A percentile compares a stretch with the other conserved stretches of the same genome.
Evolutionary conservation across 495 filamentous ascomycete species (phyloP).

Genomic region (Xylaria telfairii): DNA sequence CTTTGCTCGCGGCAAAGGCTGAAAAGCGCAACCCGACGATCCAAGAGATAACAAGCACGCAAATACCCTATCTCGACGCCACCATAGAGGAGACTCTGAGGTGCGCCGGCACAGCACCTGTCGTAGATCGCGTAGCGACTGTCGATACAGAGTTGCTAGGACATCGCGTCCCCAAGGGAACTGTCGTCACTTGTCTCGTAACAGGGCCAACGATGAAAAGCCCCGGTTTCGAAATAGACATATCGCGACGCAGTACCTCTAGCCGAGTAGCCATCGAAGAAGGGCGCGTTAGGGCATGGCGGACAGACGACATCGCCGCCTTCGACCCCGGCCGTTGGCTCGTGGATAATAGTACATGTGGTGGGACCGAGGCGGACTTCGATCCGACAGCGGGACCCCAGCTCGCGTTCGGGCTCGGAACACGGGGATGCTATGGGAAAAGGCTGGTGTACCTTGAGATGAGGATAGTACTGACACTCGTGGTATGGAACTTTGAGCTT

Average conservation of each 20-base stretch:
- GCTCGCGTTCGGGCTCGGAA: too few relatives aligned
- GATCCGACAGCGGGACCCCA: too few relatives aligned
- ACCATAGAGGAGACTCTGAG: slow-evolving; percentile 40
- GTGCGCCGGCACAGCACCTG: background rate
- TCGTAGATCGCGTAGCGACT: slow-evolving; percentile 31
- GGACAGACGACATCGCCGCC: too few relatives aligned
- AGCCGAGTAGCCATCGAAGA: too few relatives aligned
- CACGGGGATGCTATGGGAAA: too few relatives aligned
- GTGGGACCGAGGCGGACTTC: too few relatives aligned
- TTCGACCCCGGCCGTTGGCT: too few relatives aligned
- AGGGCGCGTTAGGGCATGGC: too few relatives aligned
- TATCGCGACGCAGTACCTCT: slow-evolving; percentile 18
- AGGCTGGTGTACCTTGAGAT: too few relatives aligned
- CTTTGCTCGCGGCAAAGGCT: slow-evolving; percentile 24
- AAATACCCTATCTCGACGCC: slow-evolving; percentile 43
- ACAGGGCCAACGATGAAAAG: slow-evolving; percentile 6
- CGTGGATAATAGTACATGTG: too few relatives aligned
- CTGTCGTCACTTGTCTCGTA: slow-evolving; percentile 30
- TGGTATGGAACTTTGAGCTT: too few relatives aligned
- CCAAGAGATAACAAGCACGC: slow-evolving; percentile 29
- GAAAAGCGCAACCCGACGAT: slow-evolving; percentile 29
- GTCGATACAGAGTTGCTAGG: slow-evolving; percentile 38
- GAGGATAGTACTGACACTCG: too few relatives aligned
- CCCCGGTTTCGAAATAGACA: background rate
- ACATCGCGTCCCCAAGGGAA: slow-evolving; percentile 42